phyloP scores from a whole-genome alignment of 768 basidiomycete species.

The Leccinum fibrillosum region DNA sequence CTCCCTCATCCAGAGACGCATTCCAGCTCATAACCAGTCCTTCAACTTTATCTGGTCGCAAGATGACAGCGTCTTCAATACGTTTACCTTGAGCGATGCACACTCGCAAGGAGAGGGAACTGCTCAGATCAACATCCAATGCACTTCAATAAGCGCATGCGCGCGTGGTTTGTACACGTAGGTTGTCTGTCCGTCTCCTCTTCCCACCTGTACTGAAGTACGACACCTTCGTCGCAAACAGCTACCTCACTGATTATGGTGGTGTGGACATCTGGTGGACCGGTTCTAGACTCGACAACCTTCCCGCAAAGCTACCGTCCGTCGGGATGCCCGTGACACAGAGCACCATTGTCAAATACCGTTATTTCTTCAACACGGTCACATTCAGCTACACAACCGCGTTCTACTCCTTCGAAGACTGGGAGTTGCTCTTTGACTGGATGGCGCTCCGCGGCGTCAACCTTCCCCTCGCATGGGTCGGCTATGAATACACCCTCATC shows the following conservation, averaged over 20 bases:
- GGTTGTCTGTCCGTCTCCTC: not conserved
- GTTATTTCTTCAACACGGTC: slow-evolving; percentile 27
- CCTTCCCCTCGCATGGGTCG: slow-evolving; percentile 41
- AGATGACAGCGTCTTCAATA: not conserved
- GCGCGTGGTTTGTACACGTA: not conserved
- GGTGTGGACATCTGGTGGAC: slow-evolving; percentile 45
- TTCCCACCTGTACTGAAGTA: not conserved
- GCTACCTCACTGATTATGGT: slow-evolving; percentile 36
- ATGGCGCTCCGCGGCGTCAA: slow-evolving; percentile 40
- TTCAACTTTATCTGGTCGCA: not conserved
- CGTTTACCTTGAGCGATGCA: slow-evolving; percentile 9
- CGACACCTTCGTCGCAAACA: slow-evolving; percentile 1
- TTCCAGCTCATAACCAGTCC: not conserved
- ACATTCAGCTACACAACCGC: slow-evolving; percentile 9
- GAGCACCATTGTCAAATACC: slow-evolving; percentile 35
- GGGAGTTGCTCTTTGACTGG: slow-evolving; percentile 41
- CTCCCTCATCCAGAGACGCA: not conserved
- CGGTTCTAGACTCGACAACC: slow-evolving; percentile 35
- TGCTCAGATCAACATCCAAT: slow-evolving; percentile 27
- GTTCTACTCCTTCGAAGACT: slow-evolving; percentile 39
- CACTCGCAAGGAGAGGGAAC: slow-evolving; percentile 4
- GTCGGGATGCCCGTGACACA: slow-evolving; percentile 31
- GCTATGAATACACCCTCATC: slow-evolving; percentile 37
- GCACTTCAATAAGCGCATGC: slow-evolving; percentile 33
- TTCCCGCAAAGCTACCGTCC: slow-evolving; percentile 29